Evolutionary conservation across 2,329 filamentous ascomycete genomes (phyloP), one percentile per base, ranked within the genome.

Genomic region (Anisogramma anomala): DNA sequence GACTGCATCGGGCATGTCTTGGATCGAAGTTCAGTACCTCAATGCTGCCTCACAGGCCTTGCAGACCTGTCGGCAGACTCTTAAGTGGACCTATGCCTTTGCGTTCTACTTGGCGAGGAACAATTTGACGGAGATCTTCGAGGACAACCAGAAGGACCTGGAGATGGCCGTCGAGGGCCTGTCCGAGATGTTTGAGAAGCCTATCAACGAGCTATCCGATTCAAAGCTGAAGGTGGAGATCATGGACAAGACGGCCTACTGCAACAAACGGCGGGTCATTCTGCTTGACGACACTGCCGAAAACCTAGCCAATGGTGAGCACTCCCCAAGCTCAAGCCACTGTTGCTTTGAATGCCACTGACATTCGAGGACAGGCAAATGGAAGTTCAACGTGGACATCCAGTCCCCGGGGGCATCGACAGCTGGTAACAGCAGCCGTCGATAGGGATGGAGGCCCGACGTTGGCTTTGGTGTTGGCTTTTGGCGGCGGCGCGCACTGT

Each of bases 31-130:
- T 6, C 91, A 98, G 57, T 98, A 96, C 58, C 74, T 98, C 17
- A 85, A 94, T 55, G 82, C 84, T 2, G 91, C 91, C 0, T 94
- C 88, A 0, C 86, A 94, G 57, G 86, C 89, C 3, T 72, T 98
- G 13, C 89, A 96, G 64, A 87, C 86, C 34, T 98, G 91, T 62
- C 84, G 91, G n/a, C 89, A 96, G 64, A 98, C 91, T 0, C 71
- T 98, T 4, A 98, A 98, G 66, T 98, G 91, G 91, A 98, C 91
- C 0, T 98, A 98, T 55, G 91, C 91, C 0, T 98, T 98, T 63
- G 91, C 91, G 1, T 98, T 91, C 59, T 98, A 98, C 57, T 77
- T 98, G n/a, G 82, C 82, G 3, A 79, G 86, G 42, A 96, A 95
- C 69, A 96, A 98, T 56, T 67, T 91, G 42, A 96, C 91, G 0